Evolutionary conservation across 1,139 yeast genomes (phyloP), one percentile per base, ranked within the genome.

Genomic region (Pneumocystis wakefieldiae): DNA sequence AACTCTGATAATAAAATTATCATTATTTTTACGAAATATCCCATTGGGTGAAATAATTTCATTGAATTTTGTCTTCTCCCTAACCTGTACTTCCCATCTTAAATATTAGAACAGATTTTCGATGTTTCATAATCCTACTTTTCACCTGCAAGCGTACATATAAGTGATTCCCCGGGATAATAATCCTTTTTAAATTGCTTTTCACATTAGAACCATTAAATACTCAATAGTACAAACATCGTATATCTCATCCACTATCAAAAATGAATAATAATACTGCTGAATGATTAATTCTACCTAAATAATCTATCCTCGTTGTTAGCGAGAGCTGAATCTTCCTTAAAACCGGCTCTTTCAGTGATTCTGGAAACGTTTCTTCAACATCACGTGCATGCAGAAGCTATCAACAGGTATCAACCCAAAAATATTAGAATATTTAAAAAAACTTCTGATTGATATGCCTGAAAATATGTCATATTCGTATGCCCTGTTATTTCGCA

Each of bases 401-500:
- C 60, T 38, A 36, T 14, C 6, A 3, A 35, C 59, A 55, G 24
- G 35, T 59, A 32, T 8, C 8, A 58, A 17, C 32, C 37, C 6
- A 59, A 41, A 17, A 29, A 41, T 17, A 32, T 28, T 28, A 28
- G 29, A 32, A 12, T 14, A 48, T 38, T 15, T 57, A 38, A 59
- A 53, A 68, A 62, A 55, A 70, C 70, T 75, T 92, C 98, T 68
- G 88, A 84, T 65, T 84, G 83, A 61, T 82, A 78, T 0, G 98
- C 98, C 71, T 92, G 95, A 72, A 90, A 90, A 73, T 83, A 92
- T 0, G 96, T 88, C 65, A 91, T 78, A 70, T 95, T 86, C 24
- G 96, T 86, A 70, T 90, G 89, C 35, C 98, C 98, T 0, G 97
- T 89, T 64, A 92, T 86, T 76, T 92, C 98, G 76, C 97, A 92